A percentile compares a stretch with the other conserved stretches of the same genome.
phyloP scores from a whole-genome alignment of 208 protist species.

The Trypanosomatidae sp. region DNA sequence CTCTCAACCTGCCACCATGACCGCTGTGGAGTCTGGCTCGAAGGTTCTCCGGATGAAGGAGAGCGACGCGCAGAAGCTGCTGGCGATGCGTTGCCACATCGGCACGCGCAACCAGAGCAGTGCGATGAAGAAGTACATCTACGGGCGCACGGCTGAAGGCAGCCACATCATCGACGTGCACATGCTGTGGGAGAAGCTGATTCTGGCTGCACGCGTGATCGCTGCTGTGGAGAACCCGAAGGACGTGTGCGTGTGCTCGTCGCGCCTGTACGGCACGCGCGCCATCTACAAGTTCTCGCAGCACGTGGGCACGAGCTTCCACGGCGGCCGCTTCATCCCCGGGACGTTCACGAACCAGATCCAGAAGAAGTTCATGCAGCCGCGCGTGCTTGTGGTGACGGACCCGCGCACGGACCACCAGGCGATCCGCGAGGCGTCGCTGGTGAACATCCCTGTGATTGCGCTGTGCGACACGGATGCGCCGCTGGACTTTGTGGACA shows the following conservation, averaged over 20 bases:
- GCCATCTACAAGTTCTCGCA: slow-evolving; percentile 98
- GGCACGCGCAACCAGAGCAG: slow-evolving; percentile 95
- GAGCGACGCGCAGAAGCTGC: slow-evolving; percentile 97
- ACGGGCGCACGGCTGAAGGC: slow-evolving; percentile 85
- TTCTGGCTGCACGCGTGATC: slow-evolving; percentile 98
- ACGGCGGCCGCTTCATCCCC: slow-evolving; percentile 97
- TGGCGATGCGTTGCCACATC: slow-evolving; percentile 97
- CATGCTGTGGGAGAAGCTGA: slow-evolving; percentile 99
- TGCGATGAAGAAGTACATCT: slow-evolving; percentile 97
- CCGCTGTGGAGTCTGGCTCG: slow-evolving; percentile 72
- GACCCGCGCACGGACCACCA: slow-evolving; percentile 97
- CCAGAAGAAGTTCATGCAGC: slow-evolving; percentile 98
- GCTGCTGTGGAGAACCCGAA: slow-evolving; percentile 98
- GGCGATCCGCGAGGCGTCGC: slow-evolving; percentile 96
- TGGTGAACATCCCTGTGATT: slow-evolving; percentile 99
- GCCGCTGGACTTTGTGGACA: slow-evolving; percentile 96
- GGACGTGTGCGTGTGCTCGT: slow-evolving; percentile 97
- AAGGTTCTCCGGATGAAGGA: slow-evolving; percentile 80
- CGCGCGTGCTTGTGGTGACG: slow-evolving; percentile 97
- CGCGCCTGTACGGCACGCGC: slow-evolving; percentile 94
- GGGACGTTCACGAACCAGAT: slow-evolving; percentile 99
- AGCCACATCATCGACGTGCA: slow-evolving; percentile 98
- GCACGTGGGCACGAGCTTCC: slow-evolving; percentile 92
- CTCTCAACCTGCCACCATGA: slow-evolving; percentile 39
- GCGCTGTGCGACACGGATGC: slow-evolving; percentile 99